Evolutionary conservation across 805 yeast genomes (phyloP).

Genomic region (Kazachstania taianensis): DNA sequence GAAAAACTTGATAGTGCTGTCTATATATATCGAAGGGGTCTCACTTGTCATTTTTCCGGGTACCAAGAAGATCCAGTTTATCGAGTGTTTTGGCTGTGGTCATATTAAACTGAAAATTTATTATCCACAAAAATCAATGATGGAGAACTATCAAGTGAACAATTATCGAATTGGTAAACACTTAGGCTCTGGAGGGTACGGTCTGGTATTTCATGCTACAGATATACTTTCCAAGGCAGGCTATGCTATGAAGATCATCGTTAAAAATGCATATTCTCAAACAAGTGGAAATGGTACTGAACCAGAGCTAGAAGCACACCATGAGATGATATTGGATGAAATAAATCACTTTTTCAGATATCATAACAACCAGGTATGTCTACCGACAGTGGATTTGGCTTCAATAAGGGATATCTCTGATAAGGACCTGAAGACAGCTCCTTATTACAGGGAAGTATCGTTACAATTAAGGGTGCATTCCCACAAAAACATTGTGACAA

Average conservation of each 20-base stretch:
- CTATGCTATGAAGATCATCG: conserved; percentile 64
- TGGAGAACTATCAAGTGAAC: conserved; percentile 20
- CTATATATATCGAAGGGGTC: no score
- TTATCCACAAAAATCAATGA: no score
- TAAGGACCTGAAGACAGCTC: conserved; percentile 28
- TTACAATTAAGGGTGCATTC: conserved; percentile 65
- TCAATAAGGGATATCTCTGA: conserved; percentile 26
- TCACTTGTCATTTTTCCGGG: no score
- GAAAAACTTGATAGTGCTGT: no score
- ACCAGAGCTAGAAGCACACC: not conserved
- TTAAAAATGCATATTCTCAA: conserved; percentile 32
- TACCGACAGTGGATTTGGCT: conserved; percentile 25
- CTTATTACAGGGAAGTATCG: conserved; percentile 52
- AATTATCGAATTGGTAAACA: conserved; percentile 19
- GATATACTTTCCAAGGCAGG: conserved; percentile 40
- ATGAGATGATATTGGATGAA: conserved; percentile 3
- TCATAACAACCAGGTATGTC: conserved; percentile 16
- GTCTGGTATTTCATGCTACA: conserved; percentile 63
- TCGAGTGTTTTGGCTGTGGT: no score
- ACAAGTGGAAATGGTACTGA: not conserved
- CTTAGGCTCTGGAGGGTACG: conserved; percentile 76
- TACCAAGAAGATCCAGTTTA: no score
- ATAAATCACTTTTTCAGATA: conserved; percentile 18
- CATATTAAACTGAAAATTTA: no score
- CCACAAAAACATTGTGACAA: conserved; percentile 69